These are phyloP conservation scores for Ammopiptanthus mongolicus DNA, from an alignment of 306 rosid species.

Conservation along the genomic window DNA sequence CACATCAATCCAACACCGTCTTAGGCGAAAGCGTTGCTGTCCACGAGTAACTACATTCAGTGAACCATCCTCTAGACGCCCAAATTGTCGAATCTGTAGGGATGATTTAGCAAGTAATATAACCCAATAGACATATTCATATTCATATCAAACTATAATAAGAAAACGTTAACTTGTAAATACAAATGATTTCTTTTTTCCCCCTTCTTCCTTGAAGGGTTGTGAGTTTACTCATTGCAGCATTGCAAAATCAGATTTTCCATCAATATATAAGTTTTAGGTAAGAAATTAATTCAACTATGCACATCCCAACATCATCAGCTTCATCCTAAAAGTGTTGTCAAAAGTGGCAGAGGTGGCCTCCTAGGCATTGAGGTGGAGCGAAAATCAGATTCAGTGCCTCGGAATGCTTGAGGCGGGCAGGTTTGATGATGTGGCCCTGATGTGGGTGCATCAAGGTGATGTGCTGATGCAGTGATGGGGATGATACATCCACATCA, in stretches of 20 bases:
- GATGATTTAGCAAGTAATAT: slow-evolving; percentile 13
- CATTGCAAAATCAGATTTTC: slow-evolving; percentile 14
- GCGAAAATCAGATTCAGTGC: too few relatives aligned
- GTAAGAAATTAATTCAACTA: slow-evolving; percentile 3
- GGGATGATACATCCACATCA: too few relatives aligned
- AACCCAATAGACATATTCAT: slow-evolving; percentile 11
- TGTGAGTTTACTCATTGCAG: background rate
- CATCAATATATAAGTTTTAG: background rate
- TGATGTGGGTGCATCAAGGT: too few relatives aligned
- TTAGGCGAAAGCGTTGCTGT: slow-evolving; percentile 77
- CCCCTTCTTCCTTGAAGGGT: background rate
- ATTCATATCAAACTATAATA: slow-evolving; percentile 10
- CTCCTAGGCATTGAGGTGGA: background rate
- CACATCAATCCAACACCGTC: slow-evolving; percentile 68
- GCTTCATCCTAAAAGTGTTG: background rate
- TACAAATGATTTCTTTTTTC: background rate
- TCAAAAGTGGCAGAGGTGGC: background rate
- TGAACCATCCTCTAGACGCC: slow-evolving; percentile 78
- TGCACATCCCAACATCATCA: background rate
- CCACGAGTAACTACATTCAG: slow-evolving; percentile 90
- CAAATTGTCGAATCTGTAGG: slow-evolving; percentile 75
- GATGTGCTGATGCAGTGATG: too few relatives aligned
- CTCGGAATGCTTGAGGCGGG: too few relatives aligned
- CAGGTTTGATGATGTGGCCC: too few relatives aligned
- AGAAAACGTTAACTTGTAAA: background rate